Percentiles rank a stretch among this genome's conserved stretches.
Evolutionary conservation across 2,329 filamentous ascomycete genomes (phyloP).

Genomic region (Colletotrichum abscissum): DNA sequence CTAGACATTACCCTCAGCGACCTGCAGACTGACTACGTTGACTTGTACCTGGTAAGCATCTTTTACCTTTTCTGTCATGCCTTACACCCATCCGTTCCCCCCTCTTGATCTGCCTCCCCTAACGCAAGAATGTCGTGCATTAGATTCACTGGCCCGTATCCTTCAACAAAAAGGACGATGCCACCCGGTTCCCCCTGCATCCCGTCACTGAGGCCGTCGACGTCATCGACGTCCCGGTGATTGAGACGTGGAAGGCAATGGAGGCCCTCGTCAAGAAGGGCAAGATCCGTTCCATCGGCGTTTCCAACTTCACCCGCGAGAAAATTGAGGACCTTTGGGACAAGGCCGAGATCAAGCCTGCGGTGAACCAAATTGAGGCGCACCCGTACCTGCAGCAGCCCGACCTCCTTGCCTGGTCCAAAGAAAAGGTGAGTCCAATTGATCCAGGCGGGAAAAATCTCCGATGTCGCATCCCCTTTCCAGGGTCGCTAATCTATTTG

Average conservation of each 20-base stretch:
- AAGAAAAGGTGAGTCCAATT: slow-evolving; percentile 40
- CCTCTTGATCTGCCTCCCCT: background rate
- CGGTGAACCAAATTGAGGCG: slow-evolving; percentile 63
- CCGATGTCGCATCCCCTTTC: slow-evolving; percentile 10
- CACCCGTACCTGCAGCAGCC: slow-evolving; percentile 59
- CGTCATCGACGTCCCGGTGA: slow-evolving; percentile 48
- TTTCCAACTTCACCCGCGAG: slow-evolving; percentile 68
- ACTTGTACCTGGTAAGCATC: slow-evolving; percentile 43
- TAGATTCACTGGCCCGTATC: slow-evolving; percentile 63
- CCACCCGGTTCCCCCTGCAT: slow-evolving; percentile 54
- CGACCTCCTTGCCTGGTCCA: slow-evolving; percentile 64
- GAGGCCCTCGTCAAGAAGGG: slow-evolving; percentile 65
- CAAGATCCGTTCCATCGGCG: slow-evolving; percentile 67
- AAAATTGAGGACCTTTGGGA: slow-evolving; percentile 64
- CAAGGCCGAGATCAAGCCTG: slow-evolving; percentile 57
- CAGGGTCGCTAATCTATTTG: slow-evolving; percentile 8
- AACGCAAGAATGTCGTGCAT: slow-evolving; percentile 15
- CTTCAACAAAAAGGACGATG: slow-evolving; percentile 55
- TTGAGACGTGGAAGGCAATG: slow-evolving; percentile 73
- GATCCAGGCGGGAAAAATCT: background rate
- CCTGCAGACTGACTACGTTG: slow-evolving; percentile 46
- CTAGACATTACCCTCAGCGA: slow-evolving; percentile 44
- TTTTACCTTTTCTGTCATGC: background rate
- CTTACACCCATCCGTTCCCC: background rate
- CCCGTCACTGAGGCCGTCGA: slow-evolving; percentile 58